Conservation (phyloP, 1,284 basidiomycete genomes). For the Marasmius sp. region DNA sequence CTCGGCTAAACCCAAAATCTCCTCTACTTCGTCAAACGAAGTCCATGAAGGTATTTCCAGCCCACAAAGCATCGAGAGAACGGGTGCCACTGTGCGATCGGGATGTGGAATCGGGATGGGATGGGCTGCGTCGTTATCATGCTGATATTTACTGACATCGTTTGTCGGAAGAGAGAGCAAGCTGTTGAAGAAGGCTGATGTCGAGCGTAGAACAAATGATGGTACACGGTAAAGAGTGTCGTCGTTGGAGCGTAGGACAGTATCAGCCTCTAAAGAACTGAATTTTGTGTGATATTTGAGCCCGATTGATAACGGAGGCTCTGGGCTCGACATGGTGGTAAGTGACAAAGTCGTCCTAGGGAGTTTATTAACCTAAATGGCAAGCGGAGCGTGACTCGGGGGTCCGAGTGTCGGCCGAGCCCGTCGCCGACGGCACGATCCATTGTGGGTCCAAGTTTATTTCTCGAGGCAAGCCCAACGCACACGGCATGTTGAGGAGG, state of each 20-base stretch:
- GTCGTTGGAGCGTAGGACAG: constrained; percentile 34
- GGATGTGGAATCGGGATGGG: constrained; percentile 9
- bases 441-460: no score
- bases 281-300: constrained; percentile 33
- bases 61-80: constrained; percentile 38
- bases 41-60: constrained; percentile 33
- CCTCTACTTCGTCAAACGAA: constrained; percentile 35
- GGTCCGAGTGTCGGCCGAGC: no score
- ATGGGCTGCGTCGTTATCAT: constrained; percentile 1
- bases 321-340: constrained; percentile 10
- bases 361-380: background rate
- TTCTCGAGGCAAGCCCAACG: no score
- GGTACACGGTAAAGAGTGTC: constrained; percentile 39
- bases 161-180: constrained; percentile 21
- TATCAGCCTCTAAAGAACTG: constrained; percentile 30
- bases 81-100: constrained; percentile 28
- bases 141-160: background rate
- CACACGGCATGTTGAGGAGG: no score
- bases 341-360: background rate
- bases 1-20: constrained; percentile 33
- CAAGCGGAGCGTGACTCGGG: no score
- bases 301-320: background rate
- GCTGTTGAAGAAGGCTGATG: constrained; percentile 34
- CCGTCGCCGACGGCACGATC: no score
- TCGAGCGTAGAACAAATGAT: constrained; percentile 35